Percentiles rank a stretch among this genome's conserved stretches.
These are phyloP conservation scores for Camellia oleifera DNA, from an alignment of 179 eudicot genomes.

Conservation along the genomic window DNA sequence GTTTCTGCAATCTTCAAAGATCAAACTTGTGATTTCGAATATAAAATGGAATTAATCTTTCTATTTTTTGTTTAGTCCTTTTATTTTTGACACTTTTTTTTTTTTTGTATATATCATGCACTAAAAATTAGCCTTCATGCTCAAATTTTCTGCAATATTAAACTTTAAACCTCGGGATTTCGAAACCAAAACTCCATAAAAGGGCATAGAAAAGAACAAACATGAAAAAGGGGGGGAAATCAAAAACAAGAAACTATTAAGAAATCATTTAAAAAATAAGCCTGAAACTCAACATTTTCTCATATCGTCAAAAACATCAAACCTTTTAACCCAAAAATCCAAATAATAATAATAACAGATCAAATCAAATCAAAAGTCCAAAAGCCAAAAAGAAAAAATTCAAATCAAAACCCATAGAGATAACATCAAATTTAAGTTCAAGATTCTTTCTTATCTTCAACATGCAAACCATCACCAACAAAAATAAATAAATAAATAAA, in stretches of 20 bases:
- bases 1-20: background rate
- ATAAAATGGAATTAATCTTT: too few relatives aligned
- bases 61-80: background rate
- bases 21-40: background rate
- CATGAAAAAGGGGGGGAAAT: background rate
- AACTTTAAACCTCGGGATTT: background rate
- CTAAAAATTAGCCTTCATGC: background rate
- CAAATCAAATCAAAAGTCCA: background rate
- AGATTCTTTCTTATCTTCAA: background rate
- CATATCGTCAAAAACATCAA: background rate
- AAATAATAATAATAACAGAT: background rate
- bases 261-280: background rate
- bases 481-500: background rate
- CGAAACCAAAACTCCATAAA: background rate
- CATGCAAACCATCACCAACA: background rate
- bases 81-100: background rate
- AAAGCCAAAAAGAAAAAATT: background rate
- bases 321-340: background rate
- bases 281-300: background rate
- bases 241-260: background rate
- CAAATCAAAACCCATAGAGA: background rate
- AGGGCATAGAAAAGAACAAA: background rate
- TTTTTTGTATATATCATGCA: too few relatives aligned
- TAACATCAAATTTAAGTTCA: background rate
- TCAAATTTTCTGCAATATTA: background rate